A percentile compares a stretch with the other conserved stretches of the same genome.
Evolutionary conservation across 768 basidiomycete species (phyloP).

Genomic region (Botryobasidium botryosum): DNA sequence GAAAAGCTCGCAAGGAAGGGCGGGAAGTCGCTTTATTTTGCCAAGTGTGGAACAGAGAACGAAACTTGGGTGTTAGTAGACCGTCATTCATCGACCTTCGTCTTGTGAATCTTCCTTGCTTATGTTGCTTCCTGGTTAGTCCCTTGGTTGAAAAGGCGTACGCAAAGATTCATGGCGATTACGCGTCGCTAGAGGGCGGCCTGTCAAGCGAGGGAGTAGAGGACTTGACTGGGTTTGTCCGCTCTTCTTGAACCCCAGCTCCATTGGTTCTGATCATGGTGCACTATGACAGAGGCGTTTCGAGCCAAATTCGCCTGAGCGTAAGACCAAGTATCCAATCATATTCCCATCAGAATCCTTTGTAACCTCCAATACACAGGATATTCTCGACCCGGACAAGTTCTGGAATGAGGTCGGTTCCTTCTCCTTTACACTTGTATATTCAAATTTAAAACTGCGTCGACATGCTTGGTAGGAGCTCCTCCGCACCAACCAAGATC

Average conservation of each 20-base stretch:
- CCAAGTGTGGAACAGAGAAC: constrained; percentile 25
- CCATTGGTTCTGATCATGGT: not conserved
- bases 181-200: constrained; percentile 28
- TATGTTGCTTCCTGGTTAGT: constrained; percentile 3
- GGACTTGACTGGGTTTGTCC: constrained; percentile 36
- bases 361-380: constrained; percentile 15
- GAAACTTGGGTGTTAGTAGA: constrained; percentile 34
- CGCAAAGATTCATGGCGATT: constrained; percentile 39
- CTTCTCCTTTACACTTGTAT: too few relatives aligned
- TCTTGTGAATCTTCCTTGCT: not conserved
- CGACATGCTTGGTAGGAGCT: too few relatives aligned
- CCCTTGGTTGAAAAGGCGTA: constrained; percentile 42
- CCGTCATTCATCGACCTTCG: not conserved
- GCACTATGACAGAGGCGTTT: constrained; percentile 3
- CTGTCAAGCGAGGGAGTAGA: constrained; percentile 34
- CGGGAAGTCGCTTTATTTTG: constrained; percentile 33
- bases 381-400: constrained; percentile 32
- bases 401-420: constrained; percentile 43
- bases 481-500: constrained; percentile 31
- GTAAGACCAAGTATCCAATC: too few relatives aligned
- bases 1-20: constrained; percentile 30
- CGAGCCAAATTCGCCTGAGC: constrained; percentile 2
- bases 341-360: too few relatives aligned
- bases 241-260: not conserved
- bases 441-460: too few relatives aligned